Evolutionary conservation across 2,329 filamentous ascomycete species (phyloP).

Genomic region (Cryphonectria naterciae): DNA sequence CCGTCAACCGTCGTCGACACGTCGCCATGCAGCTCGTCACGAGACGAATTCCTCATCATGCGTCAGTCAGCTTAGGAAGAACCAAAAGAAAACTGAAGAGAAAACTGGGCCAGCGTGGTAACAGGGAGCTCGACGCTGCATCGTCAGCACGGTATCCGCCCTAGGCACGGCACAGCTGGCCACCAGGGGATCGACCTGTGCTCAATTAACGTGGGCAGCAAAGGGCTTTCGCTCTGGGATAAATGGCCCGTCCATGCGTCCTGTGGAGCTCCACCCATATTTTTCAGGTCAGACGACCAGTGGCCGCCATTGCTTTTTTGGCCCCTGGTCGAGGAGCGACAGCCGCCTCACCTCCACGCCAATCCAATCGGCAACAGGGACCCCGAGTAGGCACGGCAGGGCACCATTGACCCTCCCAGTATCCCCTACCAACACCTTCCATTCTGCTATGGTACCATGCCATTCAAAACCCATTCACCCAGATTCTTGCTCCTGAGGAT

Average conservation of each 20-base stretch:
- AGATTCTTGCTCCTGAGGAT: background rate
- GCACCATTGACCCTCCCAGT: background rate
- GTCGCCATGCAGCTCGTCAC: background rate
- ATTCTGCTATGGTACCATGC: background rate
- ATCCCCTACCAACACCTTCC: background rate
- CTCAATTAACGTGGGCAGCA: background rate
- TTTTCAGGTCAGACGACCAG: background rate
- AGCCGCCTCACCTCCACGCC: slow-evolving; percentile 18
- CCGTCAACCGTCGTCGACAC: background rate
- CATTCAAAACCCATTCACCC: background rate
- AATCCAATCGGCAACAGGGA: slow-evolving; percentile 15
- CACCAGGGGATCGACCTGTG: background rate
- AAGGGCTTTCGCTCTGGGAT: background rate
- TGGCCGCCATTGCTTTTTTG: slow-evolving; percentile 5
- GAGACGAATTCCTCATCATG: background rate
- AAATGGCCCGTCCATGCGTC: slow-evolving; percentile 10
- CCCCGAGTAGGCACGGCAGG: background rate
- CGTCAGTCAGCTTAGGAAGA: background rate
- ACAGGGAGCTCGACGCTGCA: background rate
- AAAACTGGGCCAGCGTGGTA: background rate
- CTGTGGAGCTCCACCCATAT: background rate
- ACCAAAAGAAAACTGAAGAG: too few relatives aligned
- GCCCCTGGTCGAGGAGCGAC: background rate
- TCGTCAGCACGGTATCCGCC: slow-evolving; percentile 6
- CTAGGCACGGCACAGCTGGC: background rate